Conservation (phyloP, 495 filamentous ascomycete species). For the Neurospora sp. region DNA sequence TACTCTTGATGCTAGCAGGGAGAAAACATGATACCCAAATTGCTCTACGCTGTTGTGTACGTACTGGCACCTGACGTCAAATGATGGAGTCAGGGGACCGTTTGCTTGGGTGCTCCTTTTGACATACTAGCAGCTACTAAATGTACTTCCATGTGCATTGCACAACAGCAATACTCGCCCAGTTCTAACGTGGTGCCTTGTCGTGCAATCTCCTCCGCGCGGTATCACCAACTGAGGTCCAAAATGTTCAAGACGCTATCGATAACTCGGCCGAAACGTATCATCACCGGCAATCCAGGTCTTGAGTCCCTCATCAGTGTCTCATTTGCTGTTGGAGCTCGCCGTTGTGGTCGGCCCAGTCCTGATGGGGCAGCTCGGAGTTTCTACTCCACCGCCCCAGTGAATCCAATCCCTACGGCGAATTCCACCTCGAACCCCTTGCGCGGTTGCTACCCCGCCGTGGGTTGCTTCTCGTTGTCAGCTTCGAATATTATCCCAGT, state of each 20-base stretch:
- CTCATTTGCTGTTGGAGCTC: background rate
- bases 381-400: conserved; percentile 11
- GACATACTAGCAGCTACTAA: background rate
- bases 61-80: background rate
- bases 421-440: background rate
- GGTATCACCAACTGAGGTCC: background rate
- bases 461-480: background rate
- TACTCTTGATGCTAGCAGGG: background rate
- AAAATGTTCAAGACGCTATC: conserved; percentile 13
- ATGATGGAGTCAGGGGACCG: background rate
- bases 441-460: background rate
- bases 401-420: background rate
- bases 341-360: background rate
- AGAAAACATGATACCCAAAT: background rate
- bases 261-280: conserved; percentile 1
- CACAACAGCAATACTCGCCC: background rate
- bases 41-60: background rate
- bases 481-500: background rate
- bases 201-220: background rate
- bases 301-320: background rate
- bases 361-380: background rate
- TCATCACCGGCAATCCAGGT: background rate
- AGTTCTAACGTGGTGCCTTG: background rate
- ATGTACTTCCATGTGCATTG: background rate
- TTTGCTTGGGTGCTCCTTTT: background rate